Conservation (phyloP, 306 rosid species). For the Abrus pulchellus region DNA sequence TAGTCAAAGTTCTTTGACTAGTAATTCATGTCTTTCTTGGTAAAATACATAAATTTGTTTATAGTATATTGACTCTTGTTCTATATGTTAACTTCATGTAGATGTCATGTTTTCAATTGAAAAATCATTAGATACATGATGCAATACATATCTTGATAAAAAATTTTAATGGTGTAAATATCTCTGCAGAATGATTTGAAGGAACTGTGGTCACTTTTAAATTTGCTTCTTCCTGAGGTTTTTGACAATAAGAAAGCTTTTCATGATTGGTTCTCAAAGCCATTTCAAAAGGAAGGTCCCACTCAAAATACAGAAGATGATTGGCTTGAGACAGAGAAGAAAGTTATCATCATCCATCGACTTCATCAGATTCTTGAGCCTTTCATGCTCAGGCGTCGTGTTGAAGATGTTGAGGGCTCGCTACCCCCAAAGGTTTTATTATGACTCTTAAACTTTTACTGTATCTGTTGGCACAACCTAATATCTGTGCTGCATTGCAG, state of each 20-base stretch:
- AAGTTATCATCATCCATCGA: slow-evolving; percentile 94
- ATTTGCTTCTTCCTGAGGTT: slow-evolving; percentile 98
- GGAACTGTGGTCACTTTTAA: slow-evolving; percentile 98
- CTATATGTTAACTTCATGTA: slow-evolving; percentile 25
- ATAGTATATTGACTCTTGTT: slow-evolving; percentile 10
- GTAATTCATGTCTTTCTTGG: slow-evolving; percentile 1
- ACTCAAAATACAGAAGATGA: slow-evolving; percentile 87
- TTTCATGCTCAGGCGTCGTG: slow-evolving; percentile 99
- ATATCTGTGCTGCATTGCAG: slow-evolving; percentile 66
- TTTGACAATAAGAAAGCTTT: slow-evolving; percentile 98
- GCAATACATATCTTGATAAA: slow-evolving; percentile 28
- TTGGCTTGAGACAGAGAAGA: slow-evolving; percentile 99
- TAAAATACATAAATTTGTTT: background rate
- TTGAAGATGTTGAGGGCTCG: slow-evolving; percentile 99
- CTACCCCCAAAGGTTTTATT: slow-evolving; percentile 89
- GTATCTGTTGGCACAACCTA: slow-evolving; percentile 41
- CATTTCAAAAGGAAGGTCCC: slow-evolving; percentile 92
- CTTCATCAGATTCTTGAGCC: slow-evolving; percentile 99
- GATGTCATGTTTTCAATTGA: background rate
- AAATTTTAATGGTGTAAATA: slow-evolving; percentile 43
- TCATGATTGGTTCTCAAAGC: slow-evolving; percentile 98
- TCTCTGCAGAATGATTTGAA: slow-evolving; percentile 94
- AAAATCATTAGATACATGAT: slow-evolving; percentile 40
- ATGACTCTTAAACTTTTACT: slow-evolving; percentile 30
- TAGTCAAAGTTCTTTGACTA: slow-evolving; percentile 40